phyloP scores from a whole-genome alignment of 768 basidiomycete species.

The Lactarius quietus region DNA sequence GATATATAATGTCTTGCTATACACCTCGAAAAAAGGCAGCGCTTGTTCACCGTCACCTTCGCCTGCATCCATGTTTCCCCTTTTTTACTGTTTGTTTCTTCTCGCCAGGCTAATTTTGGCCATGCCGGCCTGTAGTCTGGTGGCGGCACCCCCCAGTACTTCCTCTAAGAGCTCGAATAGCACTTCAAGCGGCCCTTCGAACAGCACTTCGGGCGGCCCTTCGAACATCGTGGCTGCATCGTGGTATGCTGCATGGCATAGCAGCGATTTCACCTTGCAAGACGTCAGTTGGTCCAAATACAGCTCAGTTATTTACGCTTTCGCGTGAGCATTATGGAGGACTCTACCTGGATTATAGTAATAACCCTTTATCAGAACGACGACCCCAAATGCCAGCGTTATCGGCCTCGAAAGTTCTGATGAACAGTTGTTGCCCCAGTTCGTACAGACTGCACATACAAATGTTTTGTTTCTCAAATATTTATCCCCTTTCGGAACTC shows the following conservation, averaged over 20 bases:
- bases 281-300: slow-evolving; percentile 65
- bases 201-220: background rate
- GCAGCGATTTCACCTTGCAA: slow-evolving; percentile 44
- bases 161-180: background rate
- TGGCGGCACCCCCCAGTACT: background rate
- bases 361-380: slow-evolving; percentile 29
- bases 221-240: slow-evolving; percentile 41
- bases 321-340: slow-evolving; percentile 43
- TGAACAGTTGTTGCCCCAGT: slow-evolving; percentile 48
- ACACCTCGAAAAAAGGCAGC: background rate
- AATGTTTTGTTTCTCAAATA: slow-evolving; percentile 31
- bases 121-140: slow-evolving; percentile 5
- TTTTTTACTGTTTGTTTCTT: slow-evolving; percentile 6
- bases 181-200: background rate
- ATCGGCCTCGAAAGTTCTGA: slow-evolving; percentile 43
- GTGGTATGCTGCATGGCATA: slow-evolving; percentile 72
- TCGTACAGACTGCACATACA: slow-evolving; percentile 46
- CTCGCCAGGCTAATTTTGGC: slow-evolving; percentile 8
- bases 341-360: background rate
- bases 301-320: slow-evolving; percentile 65
- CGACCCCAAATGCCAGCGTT: slow-evolving; percentile 34
- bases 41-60: background rate
- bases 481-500: background rate
- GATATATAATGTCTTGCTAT: background rate
- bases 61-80: slow-evolving; percentile 4